phyloP scores from a whole-genome alignment of 2,329 filamentous ascomycete species.

The Fusarium siculi region DNA sequence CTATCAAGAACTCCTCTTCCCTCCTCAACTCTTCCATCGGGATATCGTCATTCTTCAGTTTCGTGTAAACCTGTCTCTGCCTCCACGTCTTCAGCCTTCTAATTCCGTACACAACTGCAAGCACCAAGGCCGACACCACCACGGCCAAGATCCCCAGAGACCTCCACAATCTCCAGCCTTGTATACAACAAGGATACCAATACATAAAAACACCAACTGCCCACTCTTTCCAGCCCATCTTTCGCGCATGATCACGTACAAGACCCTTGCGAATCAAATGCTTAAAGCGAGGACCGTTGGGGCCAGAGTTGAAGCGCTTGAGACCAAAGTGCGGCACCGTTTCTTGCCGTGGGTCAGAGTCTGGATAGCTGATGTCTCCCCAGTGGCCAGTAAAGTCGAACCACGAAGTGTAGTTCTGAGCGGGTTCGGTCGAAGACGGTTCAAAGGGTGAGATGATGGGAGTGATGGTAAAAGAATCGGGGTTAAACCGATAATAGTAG shows the following conservation, averaged over 20 bases:
- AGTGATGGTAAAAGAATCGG: slow-evolving; percentile 37
- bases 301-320: slow-evolving; percentile 47
- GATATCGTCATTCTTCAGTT: slow-evolving; percentile 39
- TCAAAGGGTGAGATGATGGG: slow-evolving; percentile 26
- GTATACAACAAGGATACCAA: slow-evolving; percentile 49
- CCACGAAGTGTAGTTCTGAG: slow-evolving; percentile 47
- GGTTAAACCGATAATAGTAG: slow-evolving; percentile 50
- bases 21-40: slow-evolving; percentile 51
- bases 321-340: slow-evolving; percentile 47
- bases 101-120: slow-evolving; percentile 22
- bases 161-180: slow-evolving; percentile 49
- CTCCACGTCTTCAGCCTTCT: slow-evolving; percentile 9
- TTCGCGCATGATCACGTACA: slow-evolving; percentile 41
- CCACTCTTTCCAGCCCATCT: slow-evolving; percentile 46
- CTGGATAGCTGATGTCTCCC: slow-evolving; percentile 48
- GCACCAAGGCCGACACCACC: not conserved
- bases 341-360: slow-evolving; percentile 48
- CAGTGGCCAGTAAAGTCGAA: slow-evolving; percentile 50
- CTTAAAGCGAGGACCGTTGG: slow-evolving; percentile 48
- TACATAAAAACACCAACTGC: slow-evolving; percentile 42
- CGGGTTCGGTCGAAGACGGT: not conserved
- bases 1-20: slow-evolving; percentile 35
- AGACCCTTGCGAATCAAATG: slow-evolving; percentile 49
- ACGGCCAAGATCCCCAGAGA: slow-evolving; percentile 32
- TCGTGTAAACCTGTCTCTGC: slow-evolving; percentile 30